Evolutionary conservation across 2,329 filamentous ascomycete genomes (phyloP).

Genomic region (Acephala macrosclerotiorum): DNA sequence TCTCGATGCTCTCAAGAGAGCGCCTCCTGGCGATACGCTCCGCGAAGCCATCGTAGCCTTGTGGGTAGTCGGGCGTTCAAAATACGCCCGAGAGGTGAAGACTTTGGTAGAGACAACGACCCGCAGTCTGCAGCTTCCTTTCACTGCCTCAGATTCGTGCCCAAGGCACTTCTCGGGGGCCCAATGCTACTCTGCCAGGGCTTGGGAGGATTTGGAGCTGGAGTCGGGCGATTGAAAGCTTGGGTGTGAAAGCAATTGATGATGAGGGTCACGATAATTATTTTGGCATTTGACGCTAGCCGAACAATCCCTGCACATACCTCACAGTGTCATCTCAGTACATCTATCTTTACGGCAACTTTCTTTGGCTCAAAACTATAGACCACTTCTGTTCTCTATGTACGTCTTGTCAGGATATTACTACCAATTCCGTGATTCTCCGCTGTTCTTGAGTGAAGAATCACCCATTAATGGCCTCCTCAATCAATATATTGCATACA

Average conservation of each 20-base stretch:
- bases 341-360: no score
- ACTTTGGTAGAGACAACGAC: neutral
- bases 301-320: no score
- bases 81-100: constrained; percentile 7
- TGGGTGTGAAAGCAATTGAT: neutral
- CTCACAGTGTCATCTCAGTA: no score
- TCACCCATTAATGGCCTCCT: no score
- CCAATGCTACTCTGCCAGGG: constrained; percentile 4
- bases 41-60: constrained; percentile 41
- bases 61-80: constrained; percentile 2
- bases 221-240: constrained; percentile 10
- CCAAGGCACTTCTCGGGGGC: neutral
- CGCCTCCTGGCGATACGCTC: constrained; percentile 65
- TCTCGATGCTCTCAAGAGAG: constrained; percentile 84
- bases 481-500: no score
- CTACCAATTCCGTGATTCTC: no score
- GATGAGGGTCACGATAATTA: constrained; percentile 5
- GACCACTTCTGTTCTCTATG: no score
- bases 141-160: neutral
- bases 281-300: constrained; percentile 9
- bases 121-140: constrained; percentile 6
- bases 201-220: neutral
- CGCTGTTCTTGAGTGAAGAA: no score
- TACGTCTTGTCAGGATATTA: no score
- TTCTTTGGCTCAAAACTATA: no score